Base-by-base conservation (phyloP, 179 eudicot genomes). In the Patellifolia procumbens region DNA sequence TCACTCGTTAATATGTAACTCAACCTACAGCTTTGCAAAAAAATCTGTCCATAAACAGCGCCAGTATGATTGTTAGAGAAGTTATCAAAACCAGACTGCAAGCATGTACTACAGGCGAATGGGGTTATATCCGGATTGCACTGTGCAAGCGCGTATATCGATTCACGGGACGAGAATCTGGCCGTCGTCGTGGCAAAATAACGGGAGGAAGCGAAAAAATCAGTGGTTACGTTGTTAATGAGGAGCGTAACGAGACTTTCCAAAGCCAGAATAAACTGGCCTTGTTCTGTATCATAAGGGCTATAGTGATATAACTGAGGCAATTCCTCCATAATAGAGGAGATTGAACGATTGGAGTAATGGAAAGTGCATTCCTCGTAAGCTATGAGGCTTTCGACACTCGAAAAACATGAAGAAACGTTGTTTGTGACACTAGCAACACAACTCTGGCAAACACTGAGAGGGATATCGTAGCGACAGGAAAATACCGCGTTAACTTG, bases 81-180 rank as follows among this genome's bases (percentile, higher is more conserved):
- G 0, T 26, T 31, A 13, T 7, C 24, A 20, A 48, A 61, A 5
- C 12, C 72, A 34, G 0, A 46, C n/a, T 63, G 52, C 63, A 78
- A 62, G 63, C 81, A 78, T 0, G 22, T 26, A 0, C 26, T 11
- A 51, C 81, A 78, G 1, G 62, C 42, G 0, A 24, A 32, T 4
- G 70, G 1, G 2, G 53, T 60, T 22, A 78, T 24, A 49, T 78
- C 81, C 31, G 69, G 71, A 46, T n/a, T 78, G 49, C 81, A 78
- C 2, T 78, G 55, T 2, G 65, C 65, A 26, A 70, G 52, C 39
- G 64, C 71, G 31, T 71, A 61, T 13, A 78, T 8, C n/a, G 63
- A 61, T 22, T 24, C 31, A 0, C 7, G 32, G 39, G 34, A 17
- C 7, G 43, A 22, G 55, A 10, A 68, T 17, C 2, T 63, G 43